Percentiles rank a stretch among this genome's conserved stretches.
Conservation (phyloP, 1,284 basidiomycete genomes). For the Apiotrichum gamsii region DNA sequence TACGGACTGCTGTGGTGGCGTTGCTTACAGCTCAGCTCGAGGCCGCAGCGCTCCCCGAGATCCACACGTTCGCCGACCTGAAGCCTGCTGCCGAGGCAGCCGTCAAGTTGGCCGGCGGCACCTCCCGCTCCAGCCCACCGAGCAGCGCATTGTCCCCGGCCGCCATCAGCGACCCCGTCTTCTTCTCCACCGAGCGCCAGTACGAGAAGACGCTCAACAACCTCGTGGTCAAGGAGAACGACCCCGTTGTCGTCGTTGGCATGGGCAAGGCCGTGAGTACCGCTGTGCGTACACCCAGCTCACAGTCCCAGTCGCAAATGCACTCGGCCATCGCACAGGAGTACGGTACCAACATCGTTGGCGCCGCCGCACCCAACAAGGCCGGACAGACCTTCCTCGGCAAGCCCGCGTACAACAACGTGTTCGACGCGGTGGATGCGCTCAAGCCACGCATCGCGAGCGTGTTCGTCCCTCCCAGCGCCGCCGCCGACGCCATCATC, state of each 20-base stretch:
- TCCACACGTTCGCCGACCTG: conserved; percentile 14
- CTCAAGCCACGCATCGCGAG: conserved; percentile 17
- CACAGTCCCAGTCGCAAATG: background rate
- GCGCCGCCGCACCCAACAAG: conserved; percentile 90
- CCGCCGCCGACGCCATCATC: conserved; percentile 81
- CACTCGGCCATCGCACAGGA: conserved; percentile 36
- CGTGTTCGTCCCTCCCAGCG: conserved; percentile 14
- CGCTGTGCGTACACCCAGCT: too few species aligned
- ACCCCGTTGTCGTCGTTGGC: conserved; percentile 79
- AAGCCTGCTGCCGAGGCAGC: conserved; percentile 16
- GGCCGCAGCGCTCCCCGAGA: conserved; percentile 2
- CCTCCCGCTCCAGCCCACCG: background rate
- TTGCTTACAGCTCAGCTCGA: background rate
- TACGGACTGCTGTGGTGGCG: background rate
- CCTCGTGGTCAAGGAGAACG: conserved; percentile 79
- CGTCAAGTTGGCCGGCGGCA: conserved; percentile 6
- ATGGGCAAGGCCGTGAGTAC: conserved; percentile 15
- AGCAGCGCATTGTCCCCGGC: background rate
- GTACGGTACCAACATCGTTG: conserved; percentile 85
- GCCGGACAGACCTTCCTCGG: conserved; percentile 85
- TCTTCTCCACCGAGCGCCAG: conserved; percentile 44
- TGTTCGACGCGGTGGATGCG: conserved; percentile 61
- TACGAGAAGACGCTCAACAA: conserved; percentile 72
- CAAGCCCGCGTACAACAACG: conserved; percentile 80
- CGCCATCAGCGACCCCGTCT: too few species aligned